A percentile compares a stretch with the other conserved stretches of the same genome.
phyloP scores from a whole-genome alignment of 2,329 filamentous ascomycete genomes.

The Kalmusia sp. region DNA sequence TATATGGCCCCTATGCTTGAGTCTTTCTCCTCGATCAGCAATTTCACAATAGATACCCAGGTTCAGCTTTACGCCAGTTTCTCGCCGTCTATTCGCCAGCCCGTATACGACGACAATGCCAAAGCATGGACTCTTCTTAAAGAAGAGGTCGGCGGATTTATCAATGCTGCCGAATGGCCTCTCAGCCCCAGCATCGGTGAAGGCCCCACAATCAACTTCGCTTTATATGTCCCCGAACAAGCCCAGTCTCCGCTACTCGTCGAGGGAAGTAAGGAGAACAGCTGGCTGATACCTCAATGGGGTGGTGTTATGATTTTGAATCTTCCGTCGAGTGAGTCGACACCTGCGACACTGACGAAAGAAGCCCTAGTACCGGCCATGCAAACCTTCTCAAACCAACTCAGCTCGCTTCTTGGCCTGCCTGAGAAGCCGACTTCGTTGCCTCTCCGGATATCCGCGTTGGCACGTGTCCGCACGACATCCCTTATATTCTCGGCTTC shows the following conservation, averaged over 20 bases:
- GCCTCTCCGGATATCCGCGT: conserved; percentile 81
- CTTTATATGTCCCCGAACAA: conserved; percentile 84
- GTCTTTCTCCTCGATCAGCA: conserved; percentile 82
- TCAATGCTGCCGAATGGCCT: conserved; percentile 98
- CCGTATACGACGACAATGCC: conserved; percentile 60
- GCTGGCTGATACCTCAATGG: conserved; percentile 97
- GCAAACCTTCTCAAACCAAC: conserved; percentile 87
- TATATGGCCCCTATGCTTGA: conserved; percentile 84
- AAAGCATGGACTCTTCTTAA: conserved; percentile 75
- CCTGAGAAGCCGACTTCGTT: conserved; percentile 80
- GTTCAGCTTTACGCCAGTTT: conserved; percentile 87
- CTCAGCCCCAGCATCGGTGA: conserved; percentile 91
- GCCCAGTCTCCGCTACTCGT: conserved; percentile 66
- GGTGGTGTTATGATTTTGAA: conserved; percentile 78
- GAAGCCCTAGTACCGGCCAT: conserved; percentile 79
- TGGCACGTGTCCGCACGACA: conserved; percentile 84
- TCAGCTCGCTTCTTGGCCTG: conserved; percentile 85
- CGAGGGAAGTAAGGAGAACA: conserved; percentile 68
- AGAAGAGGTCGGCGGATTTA: conserved; percentile 90
- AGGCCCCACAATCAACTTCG: conserved; percentile 94
- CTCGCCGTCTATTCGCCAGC: conserved; percentile 66
- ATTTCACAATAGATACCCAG: conserved; percentile 95
- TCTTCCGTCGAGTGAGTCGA: conserved; percentile 40
- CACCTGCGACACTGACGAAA: conserved; percentile 62
- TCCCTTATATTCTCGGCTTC: conserved; percentile 88